Base-by-base conservation (phyloP, 2,329 filamentous ascomycete genomes). In the Exophiala spinifera region DNA sequence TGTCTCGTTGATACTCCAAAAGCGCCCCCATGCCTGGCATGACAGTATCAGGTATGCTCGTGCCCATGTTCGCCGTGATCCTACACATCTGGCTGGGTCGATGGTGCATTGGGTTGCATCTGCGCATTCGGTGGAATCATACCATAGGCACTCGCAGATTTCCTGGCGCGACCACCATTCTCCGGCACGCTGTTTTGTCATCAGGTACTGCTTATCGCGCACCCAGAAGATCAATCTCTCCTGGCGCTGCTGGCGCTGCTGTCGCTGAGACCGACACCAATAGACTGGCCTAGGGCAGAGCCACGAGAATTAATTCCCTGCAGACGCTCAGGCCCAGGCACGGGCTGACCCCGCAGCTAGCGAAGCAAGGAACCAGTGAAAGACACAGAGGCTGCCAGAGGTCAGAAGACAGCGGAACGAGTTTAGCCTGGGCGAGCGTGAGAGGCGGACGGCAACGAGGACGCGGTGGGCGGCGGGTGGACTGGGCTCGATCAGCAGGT, bases 271-370 rank as follows among this genome's bases (percentile, higher is more conserved):
- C 57, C 37, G 45, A 37, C 50, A 39, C 48, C 51, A 56, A 49
- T 60, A 44, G 46, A 48, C 36, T 37, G 23, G 50, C 37, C 36
- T 42, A 13, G 46, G 45, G 39, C 34, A 43, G 40, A 15, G n/a
- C 48, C 43, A 37, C 34, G 34, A 37, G 28, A 19, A 59, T 54
- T 55, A 60, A 60, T 60, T 56, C 57, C 54, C 57, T 60, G 57
- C 43, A 25, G 23, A 44, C 49, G 21, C 37, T 49, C 51, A 49
- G 50, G 37, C 39, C 53, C 57, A 59, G 53, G 53, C 53, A 59
- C 57, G 57, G 53, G 42, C 47, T 37, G 48, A 60, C 57, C 57
- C 54, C 57, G 57, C 57, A 57, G 54, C 48, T 31, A 49, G 43
- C 42, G 49, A 53, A 49, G 50, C 51, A 50, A 60, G 51, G 51